These are phyloP conservation scores for Cryphonectria radicalis DNA, from an alignment of 2,329 filamentous ascomycete genomes.

Conservation along the genomic window DNA sequence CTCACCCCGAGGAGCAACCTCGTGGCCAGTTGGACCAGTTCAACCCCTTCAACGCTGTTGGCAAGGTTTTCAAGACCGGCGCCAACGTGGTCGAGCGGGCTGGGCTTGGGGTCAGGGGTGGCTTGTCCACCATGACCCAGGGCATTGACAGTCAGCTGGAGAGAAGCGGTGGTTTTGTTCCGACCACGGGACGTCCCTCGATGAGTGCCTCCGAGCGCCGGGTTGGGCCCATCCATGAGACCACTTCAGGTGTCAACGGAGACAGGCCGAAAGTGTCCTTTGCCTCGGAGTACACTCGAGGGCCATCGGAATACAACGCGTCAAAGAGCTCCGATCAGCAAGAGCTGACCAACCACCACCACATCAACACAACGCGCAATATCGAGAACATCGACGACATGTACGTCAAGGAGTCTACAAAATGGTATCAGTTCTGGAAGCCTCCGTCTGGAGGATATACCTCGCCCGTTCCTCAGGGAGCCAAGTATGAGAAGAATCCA, in stretches of 20 bases:
- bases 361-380: slow-evolving; percentile 59
- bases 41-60: slow-evolving; percentile 47
- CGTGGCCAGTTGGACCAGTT: slow-evolving; percentile 10
- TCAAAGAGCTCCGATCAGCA: slow-evolving; percentile 47
- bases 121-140: slow-evolving; percentile 51
- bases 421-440: slow-evolving; percentile 70
- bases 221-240: neutral
- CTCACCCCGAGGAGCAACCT: slow-evolving; percentile 34
- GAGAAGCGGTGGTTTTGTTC: slow-evolving; percentile 59
- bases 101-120: slow-evolving; percentile 50
- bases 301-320: slow-evolving; percentile 42
- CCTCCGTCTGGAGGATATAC: slow-evolving; percentile 63
- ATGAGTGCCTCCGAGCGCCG: slow-evolving; percentile 35
- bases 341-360: slow-evolving; percentile 39
- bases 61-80: slow-evolving; percentile 54
- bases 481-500: slow-evolving; percentile 49
- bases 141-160: slow-evolving; percentile 58
- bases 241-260: slow-evolving; percentile 36
- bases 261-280: slow-evolving; percentile 41
- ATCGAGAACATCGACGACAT: slow-evolving; percentile 54
- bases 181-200: slow-evolving; percentile 30
- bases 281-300: slow-evolving; percentile 40
- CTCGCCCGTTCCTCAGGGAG: slow-evolving; percentile 63
- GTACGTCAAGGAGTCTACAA: slow-evolving; percentile 49
- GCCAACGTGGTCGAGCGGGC: slow-evolving; percentile 47